Base-by-base conservation (phyloP, 2,329 filamentous ascomycete genomes). In the Pestalotiopsis sp. region DNA sequence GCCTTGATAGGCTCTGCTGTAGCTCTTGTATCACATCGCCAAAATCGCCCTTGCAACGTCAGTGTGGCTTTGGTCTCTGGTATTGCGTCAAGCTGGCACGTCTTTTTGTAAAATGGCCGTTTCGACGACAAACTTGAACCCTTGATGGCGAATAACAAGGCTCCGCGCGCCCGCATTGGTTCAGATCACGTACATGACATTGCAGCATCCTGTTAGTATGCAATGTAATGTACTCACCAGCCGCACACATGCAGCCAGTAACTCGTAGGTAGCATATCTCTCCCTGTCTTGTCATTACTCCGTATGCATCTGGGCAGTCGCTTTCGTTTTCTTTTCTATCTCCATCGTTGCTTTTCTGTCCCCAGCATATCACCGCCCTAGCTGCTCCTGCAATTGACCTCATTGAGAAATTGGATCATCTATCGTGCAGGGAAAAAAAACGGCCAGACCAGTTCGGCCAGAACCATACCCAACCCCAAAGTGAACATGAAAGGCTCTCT, bases 1-100 rank as follows among this genome's bases (percentile, higher is more conserved):
- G 45, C 61, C 61, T 49, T 64, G 39, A 64, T 49, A 64, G 61
- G 61, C 61, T 39, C 61, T 45, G 49, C 49, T 64, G 12, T 36
- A n/a, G 20, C 61, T 52, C 13, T n/a, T 23, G 45, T 52, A 52
- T 52, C 45, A 52, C 45, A 52, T 52, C 45, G 45, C 45, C 31
- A 36, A 36, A 36, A 6, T 36, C 31, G 31, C 45, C 45, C 17
- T 45, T 52, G 45, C 45, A 52, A 52, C n/a, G 45, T 52, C 45
- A 52, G 45, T 52, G 45, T 52, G 45, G 45, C 20, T 36, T 36
- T 36, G 31, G 31, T 20, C 45, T 52, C 45, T 52, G 45, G n/a
- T 20, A 20, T 20, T 52, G 45, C 45, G n/a, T 52, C 45, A 52
- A 52, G 20, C 20, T 20, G 6, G 45, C n/a, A 52, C 20, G 45